phyloP scores from a whole-genome alignment of 768 basidiomycete genomes.

The Lentinula raphanica region DNA sequence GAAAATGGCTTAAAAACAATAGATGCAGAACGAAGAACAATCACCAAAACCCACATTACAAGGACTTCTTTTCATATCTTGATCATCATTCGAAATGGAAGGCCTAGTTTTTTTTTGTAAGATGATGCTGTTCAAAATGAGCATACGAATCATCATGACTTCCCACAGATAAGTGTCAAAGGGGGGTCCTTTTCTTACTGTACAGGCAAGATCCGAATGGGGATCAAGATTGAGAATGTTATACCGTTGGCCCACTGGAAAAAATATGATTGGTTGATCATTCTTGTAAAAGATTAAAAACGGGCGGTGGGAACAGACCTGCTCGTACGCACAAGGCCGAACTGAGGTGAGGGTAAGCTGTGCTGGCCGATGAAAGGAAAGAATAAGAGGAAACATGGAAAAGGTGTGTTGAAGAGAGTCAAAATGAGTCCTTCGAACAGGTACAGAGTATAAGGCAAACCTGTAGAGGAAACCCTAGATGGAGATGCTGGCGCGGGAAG shows the following conservation, averaged over 20 bases:
- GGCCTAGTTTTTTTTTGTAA: neutral
- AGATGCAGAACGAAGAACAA: neutral
- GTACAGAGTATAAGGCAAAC: neutral
- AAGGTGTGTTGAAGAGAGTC: neutral
- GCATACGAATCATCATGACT: neutral
- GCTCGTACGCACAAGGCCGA: constrained; percentile 1
- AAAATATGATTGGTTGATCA: constrained; percentile 5
- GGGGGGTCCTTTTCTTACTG: neutral
- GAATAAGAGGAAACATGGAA: neutral
- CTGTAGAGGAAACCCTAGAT: neutral
- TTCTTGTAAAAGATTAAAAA: neutral
- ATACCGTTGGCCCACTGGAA: neutral
- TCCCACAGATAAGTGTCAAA: constrained; percentile 1
- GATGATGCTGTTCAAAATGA: neutral
- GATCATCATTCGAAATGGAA: neutral
- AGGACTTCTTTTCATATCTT: neutral
- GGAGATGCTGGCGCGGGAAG: neutral
- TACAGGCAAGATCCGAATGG: constrained; percentile 4
- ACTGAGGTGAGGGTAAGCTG: neutral
- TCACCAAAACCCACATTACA: neutral
- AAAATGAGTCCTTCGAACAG: neutral
- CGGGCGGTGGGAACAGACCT: neutral
- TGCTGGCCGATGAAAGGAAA: neutral
- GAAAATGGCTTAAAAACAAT: neutral
- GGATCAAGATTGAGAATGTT: neutral